Conservation (phyloP, 768 basidiomycete species). For the Auricularia sp. region DNA sequence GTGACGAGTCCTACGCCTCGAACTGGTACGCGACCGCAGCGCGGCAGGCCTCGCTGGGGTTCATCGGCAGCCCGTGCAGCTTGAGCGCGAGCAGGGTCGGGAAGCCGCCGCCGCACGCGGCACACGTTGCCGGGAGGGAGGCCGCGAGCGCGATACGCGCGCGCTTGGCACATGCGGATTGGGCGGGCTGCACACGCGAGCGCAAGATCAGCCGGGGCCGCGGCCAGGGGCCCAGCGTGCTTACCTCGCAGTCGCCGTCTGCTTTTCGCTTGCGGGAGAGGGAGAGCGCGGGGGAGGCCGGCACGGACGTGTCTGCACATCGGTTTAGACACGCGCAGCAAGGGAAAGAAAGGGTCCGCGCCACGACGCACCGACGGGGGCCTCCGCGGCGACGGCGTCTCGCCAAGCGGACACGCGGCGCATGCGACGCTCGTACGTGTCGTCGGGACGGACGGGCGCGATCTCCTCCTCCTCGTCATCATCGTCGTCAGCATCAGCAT, state of each 20-base stretch:
- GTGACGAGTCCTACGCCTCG: conserved; percentile 25
- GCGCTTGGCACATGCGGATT: not conserved
- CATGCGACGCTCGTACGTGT: conserved; percentile 32
- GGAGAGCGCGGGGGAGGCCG: conserved; percentile 19
- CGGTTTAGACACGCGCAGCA: conserved; percentile 12
- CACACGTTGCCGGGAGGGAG: not conserved
- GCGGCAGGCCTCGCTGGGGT: conserved; percentile 47
- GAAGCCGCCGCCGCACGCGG: conserved; percentile 53
- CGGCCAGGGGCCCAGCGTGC: not conserved
- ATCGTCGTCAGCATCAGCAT: conserved; percentile 10
- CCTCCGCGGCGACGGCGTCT: conserved; percentile 36
- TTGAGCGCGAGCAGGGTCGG: conserved; percentile 62
- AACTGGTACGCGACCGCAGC: conserved; percentile 68
- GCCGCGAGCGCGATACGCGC: not conserved
- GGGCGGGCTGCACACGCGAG: not conserved
- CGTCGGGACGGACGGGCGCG: not conserved
- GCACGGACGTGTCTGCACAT: conserved; percentile 8
- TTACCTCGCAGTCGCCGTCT: conserved; percentile 19
- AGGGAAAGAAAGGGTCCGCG: conserved; percentile 23
- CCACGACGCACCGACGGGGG: not conserved
- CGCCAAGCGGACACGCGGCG: conserved; percentile 67
- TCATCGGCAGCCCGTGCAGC: conserved; percentile 1
- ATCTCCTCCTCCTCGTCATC: conserved; percentile 25
- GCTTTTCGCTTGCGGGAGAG: conserved; percentile 41
- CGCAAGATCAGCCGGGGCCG: not conserved